phyloP scores from a whole-genome alignment of 176 grass and related monocot species.

The Aegilops longissima region DNA sequence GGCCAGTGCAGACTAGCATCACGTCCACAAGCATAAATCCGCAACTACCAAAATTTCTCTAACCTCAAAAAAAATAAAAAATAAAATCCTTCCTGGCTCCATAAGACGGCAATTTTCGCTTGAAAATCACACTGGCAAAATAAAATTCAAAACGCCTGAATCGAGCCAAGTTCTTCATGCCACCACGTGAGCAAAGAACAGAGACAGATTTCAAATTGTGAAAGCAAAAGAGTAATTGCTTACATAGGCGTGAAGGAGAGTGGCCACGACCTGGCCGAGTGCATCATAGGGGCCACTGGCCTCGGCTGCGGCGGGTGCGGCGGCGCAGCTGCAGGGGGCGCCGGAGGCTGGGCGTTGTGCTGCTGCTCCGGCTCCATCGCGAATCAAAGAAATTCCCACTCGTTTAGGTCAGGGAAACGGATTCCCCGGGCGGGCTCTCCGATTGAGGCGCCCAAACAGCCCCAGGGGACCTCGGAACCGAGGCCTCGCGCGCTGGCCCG shows the following conservation, averaged over 20 bases:
- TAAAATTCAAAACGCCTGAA: neutral
- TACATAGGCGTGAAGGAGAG: slow-evolving; percentile 37
- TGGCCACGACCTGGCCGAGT: slow-evolving; percentile 27
- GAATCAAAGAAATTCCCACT: slow-evolving; percentile 31
- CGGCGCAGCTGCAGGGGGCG: neutral
- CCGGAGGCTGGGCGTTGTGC: slow-evolving; percentile 1
- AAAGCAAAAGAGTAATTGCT: slow-evolving; percentile 27
- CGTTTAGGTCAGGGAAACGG: slow-evolving; percentile 30
- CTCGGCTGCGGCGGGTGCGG: slow-evolving; percentile 14
- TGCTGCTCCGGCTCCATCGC: slow-evolving; percentile 46
- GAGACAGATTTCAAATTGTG: slow-evolving; percentile 29
- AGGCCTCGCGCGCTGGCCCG: neutral
- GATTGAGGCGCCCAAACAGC: slow-evolving; percentile 23
- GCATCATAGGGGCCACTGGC: neutral
- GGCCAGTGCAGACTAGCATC: neutral
- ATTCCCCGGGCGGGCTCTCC: neutral
- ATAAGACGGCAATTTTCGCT: neutral
- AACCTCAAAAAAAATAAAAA: neutral
- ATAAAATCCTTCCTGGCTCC: neutral
- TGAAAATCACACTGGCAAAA: neutral
- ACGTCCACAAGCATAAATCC: neutral
- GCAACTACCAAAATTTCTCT: neutral
- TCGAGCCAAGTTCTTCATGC: neutral
- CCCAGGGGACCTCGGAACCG: neutral
- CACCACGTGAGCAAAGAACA: slow-evolving; percentile 17